Percentiles rank a stretch among this genome's conserved stretches.
Conservation (phyloP, 257 asterid species). For the Agastache rugosa region DNA sequence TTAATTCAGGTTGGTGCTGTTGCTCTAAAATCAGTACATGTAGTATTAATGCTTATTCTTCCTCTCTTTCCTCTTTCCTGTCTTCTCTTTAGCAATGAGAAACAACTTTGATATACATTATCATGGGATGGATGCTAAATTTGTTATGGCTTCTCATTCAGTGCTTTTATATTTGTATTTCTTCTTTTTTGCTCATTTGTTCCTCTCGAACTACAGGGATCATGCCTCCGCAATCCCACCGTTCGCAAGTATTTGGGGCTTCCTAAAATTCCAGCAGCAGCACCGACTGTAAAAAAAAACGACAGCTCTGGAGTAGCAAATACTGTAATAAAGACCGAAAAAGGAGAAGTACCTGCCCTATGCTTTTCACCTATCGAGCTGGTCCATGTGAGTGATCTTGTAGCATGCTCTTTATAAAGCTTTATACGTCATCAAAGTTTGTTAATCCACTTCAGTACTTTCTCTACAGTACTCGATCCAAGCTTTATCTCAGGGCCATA, state of each 20-base stretch:
- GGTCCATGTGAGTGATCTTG: slow-evolving; percentile 63
- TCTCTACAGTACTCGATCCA: slow-evolving; percentile 69
- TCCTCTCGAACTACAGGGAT: slow-evolving; percentile 55
- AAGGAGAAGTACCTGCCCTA: slow-evolving; percentile 53
- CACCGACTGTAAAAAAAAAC: slow-evolving; percentile 42
- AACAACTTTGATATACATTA: not conserved
- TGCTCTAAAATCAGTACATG: slow-evolving; percentile 8
- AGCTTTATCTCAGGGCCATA: slow-evolving; percentile 51
- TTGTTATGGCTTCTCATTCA: slow-evolving; percentile 12
- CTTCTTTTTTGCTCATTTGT: slow-evolving; percentile 15
- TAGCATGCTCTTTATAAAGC: slow-evolving; percentile 15
- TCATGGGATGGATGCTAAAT: slow-evolving; percentile 1
- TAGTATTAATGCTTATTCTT: not conserved
- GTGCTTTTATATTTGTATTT: slow-evolving; percentile 16
- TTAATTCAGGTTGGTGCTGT: slow-evolving; percentile 65
- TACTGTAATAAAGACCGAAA: slow-evolving; percentile 42
- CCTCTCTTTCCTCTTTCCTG: not conserved
- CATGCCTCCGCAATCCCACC: slow-evolving; percentile 64
- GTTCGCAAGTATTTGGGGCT: slow-evolving; percentile 71
- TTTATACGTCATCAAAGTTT: slow-evolving; percentile 11
- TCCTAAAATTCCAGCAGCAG: slow-evolving; percentile 52
- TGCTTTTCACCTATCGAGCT: slow-evolving; percentile 71
- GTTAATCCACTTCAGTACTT: slow-evolving; percentile 27
- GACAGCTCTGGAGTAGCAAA: slow-evolving; percentile 44
- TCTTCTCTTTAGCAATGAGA: not conserved